Conservation (phyloP, 1,284 basidiomycete genomes). For the Hortiboletus rubellus region DNA sequence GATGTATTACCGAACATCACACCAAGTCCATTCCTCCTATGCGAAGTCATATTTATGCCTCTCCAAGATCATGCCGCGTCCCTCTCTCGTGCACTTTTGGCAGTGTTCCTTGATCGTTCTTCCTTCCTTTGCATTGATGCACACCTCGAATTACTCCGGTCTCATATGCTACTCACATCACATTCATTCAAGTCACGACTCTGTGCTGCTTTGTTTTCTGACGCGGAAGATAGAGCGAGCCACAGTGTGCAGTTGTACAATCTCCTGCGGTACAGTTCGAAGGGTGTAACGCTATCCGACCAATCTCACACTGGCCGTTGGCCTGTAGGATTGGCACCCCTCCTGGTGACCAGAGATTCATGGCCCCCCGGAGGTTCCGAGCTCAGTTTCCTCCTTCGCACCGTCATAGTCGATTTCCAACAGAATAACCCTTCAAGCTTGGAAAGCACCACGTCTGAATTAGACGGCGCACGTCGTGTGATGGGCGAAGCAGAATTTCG, state of each 20-base stretch:
- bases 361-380: slow-evolving; percentile 88
- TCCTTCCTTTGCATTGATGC: slow-evolving; percentile 57
- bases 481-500: slow-evolving; percentile 71
- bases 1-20: slow-evolving; percentile 55
- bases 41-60: slow-evolving; percentile 56
- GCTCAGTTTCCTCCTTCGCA: slow-evolving; percentile 75
- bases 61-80: slow-evolving; percentile 55
- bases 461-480: slow-evolving; percentile 36
- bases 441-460: slow-evolving; percentile 10
- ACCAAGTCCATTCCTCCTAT: slow-evolving; percentile 61
- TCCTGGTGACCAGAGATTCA: slow-evolving; percentile 63
- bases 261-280: slow-evolving; percentile 39
- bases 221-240: slow-evolving; percentile 52
- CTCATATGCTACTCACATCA: slow-evolving; percentile 66
- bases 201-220: slow-evolving; percentile 66
- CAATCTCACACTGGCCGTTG: slow-evolving; percentile 39
- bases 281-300: slow-evolving; percentile 1
- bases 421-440: slow-evolving; percentile 32
- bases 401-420: slow-evolving; percentile 77
- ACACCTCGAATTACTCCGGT: slow-evolving; percentile 66
- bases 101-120: slow-evolving; percentile 55
- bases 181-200: slow-evolving; percentile 66
- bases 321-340: slow-evolving; percentile 73
- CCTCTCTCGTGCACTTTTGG: slow-evolving; percentile 61
- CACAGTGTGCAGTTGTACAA: slow-evolving; percentile 35